phyloP scores from a whole-genome alignment of 257 asterid species.

The Solanum pinnatisectum region DNA sequence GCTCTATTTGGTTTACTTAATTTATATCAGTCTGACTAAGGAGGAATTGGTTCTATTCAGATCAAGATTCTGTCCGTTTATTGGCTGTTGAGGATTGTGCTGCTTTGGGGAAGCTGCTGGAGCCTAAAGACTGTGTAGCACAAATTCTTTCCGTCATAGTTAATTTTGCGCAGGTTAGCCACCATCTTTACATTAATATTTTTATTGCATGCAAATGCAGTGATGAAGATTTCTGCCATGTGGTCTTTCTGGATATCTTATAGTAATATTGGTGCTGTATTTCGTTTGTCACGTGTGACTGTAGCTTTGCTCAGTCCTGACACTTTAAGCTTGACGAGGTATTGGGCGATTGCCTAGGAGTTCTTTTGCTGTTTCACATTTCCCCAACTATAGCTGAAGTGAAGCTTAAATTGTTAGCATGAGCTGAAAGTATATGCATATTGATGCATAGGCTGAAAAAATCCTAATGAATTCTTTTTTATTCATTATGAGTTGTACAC shows the following conservation, averaged over 20 bases:
- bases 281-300: background rate
- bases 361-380: background rate
- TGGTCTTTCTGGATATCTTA: background rate
- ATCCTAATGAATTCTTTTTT: background rate
- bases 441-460: background rate
- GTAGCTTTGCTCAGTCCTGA: background rate
- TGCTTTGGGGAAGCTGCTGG: constrained; percentile 30
- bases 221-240: background rate
- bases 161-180: constrained; percentile 30
- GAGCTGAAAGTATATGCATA: background rate
- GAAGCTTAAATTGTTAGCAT: background rate
- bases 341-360: background rate
- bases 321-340: background rate
- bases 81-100: constrained; percentile 38
- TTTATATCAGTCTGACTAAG: background rate
- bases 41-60: constrained; percentile 4
- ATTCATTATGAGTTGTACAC: background rate
- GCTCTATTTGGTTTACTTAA: background rate
- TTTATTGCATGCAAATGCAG: background rate
- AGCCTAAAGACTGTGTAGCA: constrained; percentile 31
- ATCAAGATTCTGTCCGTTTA: constrained; percentile 37
- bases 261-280: background rate
- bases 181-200: background rate
- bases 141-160: constrained; percentile 34
- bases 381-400: background rate